Conservation (phyloP, 2,329 filamentous ascomycete genomes). For the Fusarium dimerum region DNA sequence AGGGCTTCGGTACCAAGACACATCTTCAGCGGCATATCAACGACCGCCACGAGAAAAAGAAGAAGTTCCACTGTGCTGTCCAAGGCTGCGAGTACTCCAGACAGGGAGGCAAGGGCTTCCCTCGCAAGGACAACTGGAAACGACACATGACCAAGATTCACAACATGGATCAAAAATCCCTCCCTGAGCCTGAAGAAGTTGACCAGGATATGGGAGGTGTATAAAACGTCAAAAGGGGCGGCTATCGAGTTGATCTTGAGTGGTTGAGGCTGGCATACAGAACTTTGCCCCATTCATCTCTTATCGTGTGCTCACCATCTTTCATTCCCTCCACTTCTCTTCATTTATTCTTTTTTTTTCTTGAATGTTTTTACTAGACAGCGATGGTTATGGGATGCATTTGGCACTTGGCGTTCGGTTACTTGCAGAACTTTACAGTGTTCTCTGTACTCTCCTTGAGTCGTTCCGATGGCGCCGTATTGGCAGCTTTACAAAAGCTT, state of each 20-base stretch:
- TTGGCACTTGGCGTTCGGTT: conserved; percentile 6
- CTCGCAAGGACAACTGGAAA: conserved; percentile 64
- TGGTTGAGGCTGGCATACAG: neutral
- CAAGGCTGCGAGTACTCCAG: conserved; percentile 57
- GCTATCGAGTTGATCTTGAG: neutral
- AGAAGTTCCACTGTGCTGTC: conserved; percentile 60
- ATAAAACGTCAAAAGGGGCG: conserved; percentile 3
- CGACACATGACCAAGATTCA: conserved; percentile 64
- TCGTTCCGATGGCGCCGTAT: neutral
- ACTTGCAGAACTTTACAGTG: neutral
- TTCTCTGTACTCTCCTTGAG: too few relatives aligned
- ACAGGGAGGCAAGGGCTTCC: conserved; percentile 58
- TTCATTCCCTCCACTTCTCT: too few relatives aligned
- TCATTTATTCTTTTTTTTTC: neutral
- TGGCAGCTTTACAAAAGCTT: neutral
- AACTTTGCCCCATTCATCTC: too few relatives aligned
- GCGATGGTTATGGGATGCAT: conserved; percentile 1
- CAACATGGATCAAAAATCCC: conserved; percentile 40
- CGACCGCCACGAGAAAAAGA: conserved; percentile 61
- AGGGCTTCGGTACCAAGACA: conserved; percentile 62
- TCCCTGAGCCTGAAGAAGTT: conserved; percentile 45
- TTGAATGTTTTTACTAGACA: conserved; percentile 7
- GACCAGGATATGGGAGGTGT: conserved; percentile 36
- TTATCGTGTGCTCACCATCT: too few relatives aligned
- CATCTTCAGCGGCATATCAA: conserved; percentile 64